Evolutionary conservation across 2,329 filamentous ascomycete species (phyloP).

Genomic region (Pseudogymnoascus sp.): DNA sequence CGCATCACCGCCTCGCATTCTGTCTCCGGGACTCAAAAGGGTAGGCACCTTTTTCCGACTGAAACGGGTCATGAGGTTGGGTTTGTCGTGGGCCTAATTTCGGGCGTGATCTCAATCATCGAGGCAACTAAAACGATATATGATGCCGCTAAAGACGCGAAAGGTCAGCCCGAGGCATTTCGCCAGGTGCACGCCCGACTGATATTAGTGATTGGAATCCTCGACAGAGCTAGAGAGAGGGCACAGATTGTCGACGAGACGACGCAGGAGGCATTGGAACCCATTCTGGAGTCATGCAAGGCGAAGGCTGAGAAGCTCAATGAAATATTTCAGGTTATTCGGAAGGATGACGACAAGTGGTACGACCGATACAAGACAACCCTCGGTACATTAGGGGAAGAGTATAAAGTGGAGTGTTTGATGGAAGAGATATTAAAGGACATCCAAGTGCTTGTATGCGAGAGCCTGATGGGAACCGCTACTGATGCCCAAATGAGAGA

Average conservation of each 20-base stretch:
- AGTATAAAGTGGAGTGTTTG: constrained; percentile 17
- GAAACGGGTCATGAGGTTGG: constrained; percentile 16
- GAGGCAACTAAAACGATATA: constrained; percentile 17
- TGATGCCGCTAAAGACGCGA: constrained; percentile 19
- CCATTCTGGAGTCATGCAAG: constrained; percentile 16
- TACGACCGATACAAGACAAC: constrained; percentile 19
- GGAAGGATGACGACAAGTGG: constrained; percentile 18
- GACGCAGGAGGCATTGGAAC: constrained; percentile 13
- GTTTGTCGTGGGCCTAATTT: constrained; percentile 17
- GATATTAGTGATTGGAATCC: constrained; percentile 16
- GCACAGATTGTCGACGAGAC: constrained; percentile 11
- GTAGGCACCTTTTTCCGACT: constrained; percentile 11
- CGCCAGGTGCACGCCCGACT: constrained; percentile 18
- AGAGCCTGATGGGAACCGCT: constrained; percentile 15
- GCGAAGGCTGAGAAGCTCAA: constrained; percentile 18
- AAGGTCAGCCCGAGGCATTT: constrained; percentile 19
- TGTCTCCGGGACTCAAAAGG: constrained; percentile 12
- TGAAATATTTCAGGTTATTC: constrained; percentile 19
- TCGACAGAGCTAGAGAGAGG: constrained; percentile 14
- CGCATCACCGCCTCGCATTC: constrained; percentile 13
- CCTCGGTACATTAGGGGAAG: constrained; percentile 16
- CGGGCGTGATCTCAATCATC: constrained; percentile 17
- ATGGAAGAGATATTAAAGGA: constrained; percentile 21
- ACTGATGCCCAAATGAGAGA: constrained; percentile 14
- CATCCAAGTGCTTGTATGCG: constrained; percentile 17